Percentiles rank a stretch among this genome's conserved stretches.
phyloP scores from a whole-genome alignment of 2,329 filamentous ascomycete species.

The Colletotrichum tropicale region DNA sequence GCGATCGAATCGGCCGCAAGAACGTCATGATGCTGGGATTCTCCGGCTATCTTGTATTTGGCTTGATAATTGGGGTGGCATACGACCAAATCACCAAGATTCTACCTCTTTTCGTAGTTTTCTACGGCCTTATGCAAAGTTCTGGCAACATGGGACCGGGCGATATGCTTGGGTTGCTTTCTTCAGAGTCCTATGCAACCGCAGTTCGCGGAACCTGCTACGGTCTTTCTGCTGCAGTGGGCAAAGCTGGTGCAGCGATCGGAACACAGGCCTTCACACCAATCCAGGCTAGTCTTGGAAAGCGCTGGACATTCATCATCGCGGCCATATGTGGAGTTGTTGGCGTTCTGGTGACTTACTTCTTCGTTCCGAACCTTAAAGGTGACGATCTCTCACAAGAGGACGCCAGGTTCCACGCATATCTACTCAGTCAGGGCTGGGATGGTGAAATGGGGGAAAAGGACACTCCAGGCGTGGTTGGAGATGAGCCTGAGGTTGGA shows the following conservation, averaged over 20 bases:
- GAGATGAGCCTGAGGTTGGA: background rate
- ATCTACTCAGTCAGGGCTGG: slow-evolving; percentile 49
- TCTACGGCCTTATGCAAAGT: slow-evolving; percentile 56
- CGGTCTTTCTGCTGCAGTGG: slow-evolving; percentile 54
- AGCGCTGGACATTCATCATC: slow-evolving; percentile 56
- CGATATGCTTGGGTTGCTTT: slow-evolving; percentile 54
- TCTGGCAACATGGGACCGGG: slow-evolving; percentile 55
- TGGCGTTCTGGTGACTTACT: slow-evolving; percentile 49
- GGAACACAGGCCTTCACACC: slow-evolving; percentile 56
- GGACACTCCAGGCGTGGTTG: slow-evolving; percentile 7
- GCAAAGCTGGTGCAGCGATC: slow-evolving; percentile 55
- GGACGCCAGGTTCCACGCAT: slow-evolving; percentile 48
- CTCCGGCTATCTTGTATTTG: slow-evolving; percentile 53
- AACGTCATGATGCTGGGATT: slow-evolving; percentile 57
- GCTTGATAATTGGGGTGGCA: slow-evolving; percentile 54
- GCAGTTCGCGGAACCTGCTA: slow-evolving; percentile 56
- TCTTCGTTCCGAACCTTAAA: slow-evolving; percentile 50
- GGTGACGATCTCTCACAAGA: slow-evolving; percentile 46
- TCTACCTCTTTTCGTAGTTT: slow-evolving; percentile 53
- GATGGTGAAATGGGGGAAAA: slow-evolving; percentile 44
- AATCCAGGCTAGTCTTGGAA: slow-evolving; percentile 47
- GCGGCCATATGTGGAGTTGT: slow-evolving; percentile 54
- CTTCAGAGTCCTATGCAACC: slow-evolving; percentile 55
- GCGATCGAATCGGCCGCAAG: slow-evolving; percentile 51
- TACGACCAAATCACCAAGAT: slow-evolving; percentile 53